Evolutionary conservation across 257 asterid genomes (phyloP).

Genomic region (Jasminum sambac): DNA sequence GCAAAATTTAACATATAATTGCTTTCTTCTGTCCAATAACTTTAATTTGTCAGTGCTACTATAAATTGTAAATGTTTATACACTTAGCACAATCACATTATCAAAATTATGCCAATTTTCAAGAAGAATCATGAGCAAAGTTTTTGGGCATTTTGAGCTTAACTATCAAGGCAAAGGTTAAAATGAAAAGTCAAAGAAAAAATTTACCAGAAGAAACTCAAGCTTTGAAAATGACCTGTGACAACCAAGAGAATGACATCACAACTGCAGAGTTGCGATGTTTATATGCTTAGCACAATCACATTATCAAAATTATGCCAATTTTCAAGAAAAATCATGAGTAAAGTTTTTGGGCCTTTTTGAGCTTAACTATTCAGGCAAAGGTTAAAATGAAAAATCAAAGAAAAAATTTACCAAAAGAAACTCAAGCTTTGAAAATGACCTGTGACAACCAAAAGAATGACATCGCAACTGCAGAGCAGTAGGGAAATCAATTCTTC

Average conservation of each 20-base stretch:
- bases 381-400: slow-evolving; percentile 4
- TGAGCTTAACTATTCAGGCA: slow-evolving; percentile 1
- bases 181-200: slow-evolving; percentile 8
- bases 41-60: background rate
- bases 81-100: background rate
- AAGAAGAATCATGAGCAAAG: slow-evolving; percentile 16
- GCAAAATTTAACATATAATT: background rate
- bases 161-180: background rate
- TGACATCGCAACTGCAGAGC: slow-evolving; percentile 81
- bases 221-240: slow-evolving; percentile 52
- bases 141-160: slow-evolving; percentile 10
- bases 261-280: slow-evolving; percentile 79
- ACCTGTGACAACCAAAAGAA: slow-evolving; percentile 85
- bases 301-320: slow-evolving; percentile 5
- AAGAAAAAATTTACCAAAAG: slow-evolving; percentile 9
- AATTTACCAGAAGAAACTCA: slow-evolving; percentile 13
- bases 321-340: slow-evolving; percentile 4
- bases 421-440: slow-evolving; percentile 16
- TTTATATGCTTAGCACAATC: background rate
- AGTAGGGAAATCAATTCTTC: slow-evolving; percentile 56
- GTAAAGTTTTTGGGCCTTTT: slow-evolving; percentile 14
- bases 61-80: background rate
- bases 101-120: background rate
- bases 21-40: slow-evolving; percentile 10
- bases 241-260: slow-evolving; percentile 70